Conservation (phyloP, 176 grass and related monocot species). For the Cocos nucifera region DNA sequence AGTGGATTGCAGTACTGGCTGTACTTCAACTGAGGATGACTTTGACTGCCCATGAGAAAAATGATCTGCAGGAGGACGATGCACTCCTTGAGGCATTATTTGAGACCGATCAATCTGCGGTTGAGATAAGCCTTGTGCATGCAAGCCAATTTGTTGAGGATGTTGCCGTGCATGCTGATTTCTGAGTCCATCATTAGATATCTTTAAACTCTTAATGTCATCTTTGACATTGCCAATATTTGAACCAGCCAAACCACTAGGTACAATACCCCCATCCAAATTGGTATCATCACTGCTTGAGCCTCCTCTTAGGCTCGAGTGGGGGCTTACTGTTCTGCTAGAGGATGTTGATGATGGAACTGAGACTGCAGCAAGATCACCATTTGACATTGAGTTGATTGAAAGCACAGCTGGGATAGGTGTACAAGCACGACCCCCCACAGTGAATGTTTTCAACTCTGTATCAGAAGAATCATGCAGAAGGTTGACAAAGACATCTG, state of each 20-base stretch:
- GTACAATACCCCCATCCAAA: conserved; percentile 22
- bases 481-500: conserved; percentile 22
- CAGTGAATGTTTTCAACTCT: conserved; percentile 29
- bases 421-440: neutral
- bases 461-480: conserved; percentile 34
- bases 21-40: conserved; percentile 41
- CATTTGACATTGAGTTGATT: conserved; percentile 6
- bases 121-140: conserved; percentile 25
- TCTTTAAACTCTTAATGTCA: conserved; percentile 44
- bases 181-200: conserved; percentile 21
- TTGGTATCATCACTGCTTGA: neutral
- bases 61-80: neutral
- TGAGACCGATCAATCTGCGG: conserved; percentile 33
- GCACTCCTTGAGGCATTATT: neutral
- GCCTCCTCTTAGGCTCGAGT: conserved; percentile 33
- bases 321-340: conserved; percentile 24
- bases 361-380: neutral
- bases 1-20: conserved; percentile 43
- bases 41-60: conserved; percentile 23
- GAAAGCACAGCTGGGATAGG: conserved; percentile 26
- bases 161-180: neutral
- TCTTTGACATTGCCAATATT: conserved; percentile 32
- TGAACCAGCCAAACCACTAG: conserved; percentile 19
- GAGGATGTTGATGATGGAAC: conserved; percentile 32
- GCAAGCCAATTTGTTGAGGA: conserved; percentile 8